These are phyloP conservation scores for Globisporangium viniferum DNA, from an alignment of 352 stramenopile species.

Conservation along the genomic window DNA sequence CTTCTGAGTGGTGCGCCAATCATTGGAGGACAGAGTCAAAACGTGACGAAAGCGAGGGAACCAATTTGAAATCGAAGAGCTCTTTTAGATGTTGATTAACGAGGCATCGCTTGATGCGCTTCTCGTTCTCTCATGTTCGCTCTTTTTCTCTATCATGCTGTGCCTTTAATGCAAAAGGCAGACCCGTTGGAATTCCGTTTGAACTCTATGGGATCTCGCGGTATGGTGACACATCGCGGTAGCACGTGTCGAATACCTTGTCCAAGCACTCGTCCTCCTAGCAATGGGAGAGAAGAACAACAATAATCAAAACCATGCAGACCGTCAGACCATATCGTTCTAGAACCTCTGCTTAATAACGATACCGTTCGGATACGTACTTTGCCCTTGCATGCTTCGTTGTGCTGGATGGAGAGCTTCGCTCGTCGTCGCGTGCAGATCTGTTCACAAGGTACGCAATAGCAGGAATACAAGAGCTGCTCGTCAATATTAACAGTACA, in stretches of 20 bases:
- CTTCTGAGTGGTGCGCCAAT: neutral
- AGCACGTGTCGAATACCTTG: slow-evolving; percentile 84
- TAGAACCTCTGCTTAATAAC: neutral
- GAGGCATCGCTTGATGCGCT: neutral
- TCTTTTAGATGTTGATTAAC: slow-evolving; percentile 1
- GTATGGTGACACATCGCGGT: slow-evolving; percentile 79
- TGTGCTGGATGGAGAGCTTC: slow-evolving; percentile 79
- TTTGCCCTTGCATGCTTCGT: slow-evolving; percentile 73
- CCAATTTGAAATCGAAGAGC: neutral
- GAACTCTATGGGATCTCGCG: slow-evolving; percentile 70
- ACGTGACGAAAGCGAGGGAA: slow-evolving; percentile 1
- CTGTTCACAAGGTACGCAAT: slow-evolving; percentile 22
- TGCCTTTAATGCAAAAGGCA: neutral
- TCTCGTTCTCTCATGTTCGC: neutral
- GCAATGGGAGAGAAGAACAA: neutral
- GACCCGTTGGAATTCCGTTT: neutral
- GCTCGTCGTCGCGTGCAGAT: slow-evolving; percentile 87
- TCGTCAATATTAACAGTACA: too few species aligned
- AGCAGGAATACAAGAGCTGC: neutral
- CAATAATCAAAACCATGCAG: neutral
- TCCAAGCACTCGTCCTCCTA: slow-evolving; percentile 84
- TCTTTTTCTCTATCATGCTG: slow-evolving; percentile 4
- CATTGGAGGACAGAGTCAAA: slow-evolving; percentile 12
- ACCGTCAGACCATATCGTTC: neutral
- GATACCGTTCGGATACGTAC: slow-evolving; percentile 23